phyloP scores from a whole-genome alignment of 176 grass and related monocot genomes.

The Eragrostis nindensis region DNA sequence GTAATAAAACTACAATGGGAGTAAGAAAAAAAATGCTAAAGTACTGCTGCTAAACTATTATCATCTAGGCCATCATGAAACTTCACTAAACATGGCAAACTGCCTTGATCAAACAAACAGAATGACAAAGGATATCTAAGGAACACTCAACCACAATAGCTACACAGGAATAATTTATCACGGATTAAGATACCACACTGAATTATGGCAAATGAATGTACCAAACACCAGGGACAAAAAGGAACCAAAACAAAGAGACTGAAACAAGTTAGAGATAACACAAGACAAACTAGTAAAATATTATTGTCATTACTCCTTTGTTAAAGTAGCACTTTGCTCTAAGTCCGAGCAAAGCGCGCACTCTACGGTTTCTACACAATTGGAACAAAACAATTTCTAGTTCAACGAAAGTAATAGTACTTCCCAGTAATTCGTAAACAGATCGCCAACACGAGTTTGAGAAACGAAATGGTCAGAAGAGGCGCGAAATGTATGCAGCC shows the following conservation, averaged over 20 bases:
- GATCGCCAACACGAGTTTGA: background rate
- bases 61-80: background rate
- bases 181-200: background rate
- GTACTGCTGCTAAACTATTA: background rate
- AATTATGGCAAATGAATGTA: conserved; percentile 21
- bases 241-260: background rate
- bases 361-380: background rate
- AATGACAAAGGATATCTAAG: background rate
- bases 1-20: background rate
- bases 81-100: background rate
- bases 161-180: conserved; percentile 1
- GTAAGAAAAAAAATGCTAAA: background rate
- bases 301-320: background rate
- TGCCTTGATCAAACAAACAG: conserved; percentile 16
- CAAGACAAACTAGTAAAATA: background rate
- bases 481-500: background rate
- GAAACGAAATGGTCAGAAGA: conserved; percentile 3
- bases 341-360: background rate
- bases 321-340: conserved; percentile 6
- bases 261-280: conserved; percentile 15
- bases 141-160: conserved; percentile 13
- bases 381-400: background rate
- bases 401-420: background rate
- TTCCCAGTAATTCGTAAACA: background rate
- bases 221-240: background rate